phyloP scores from a whole-genome alignment of 164 flowering plant genomes.

The Akebia trifoliata region DNA sequence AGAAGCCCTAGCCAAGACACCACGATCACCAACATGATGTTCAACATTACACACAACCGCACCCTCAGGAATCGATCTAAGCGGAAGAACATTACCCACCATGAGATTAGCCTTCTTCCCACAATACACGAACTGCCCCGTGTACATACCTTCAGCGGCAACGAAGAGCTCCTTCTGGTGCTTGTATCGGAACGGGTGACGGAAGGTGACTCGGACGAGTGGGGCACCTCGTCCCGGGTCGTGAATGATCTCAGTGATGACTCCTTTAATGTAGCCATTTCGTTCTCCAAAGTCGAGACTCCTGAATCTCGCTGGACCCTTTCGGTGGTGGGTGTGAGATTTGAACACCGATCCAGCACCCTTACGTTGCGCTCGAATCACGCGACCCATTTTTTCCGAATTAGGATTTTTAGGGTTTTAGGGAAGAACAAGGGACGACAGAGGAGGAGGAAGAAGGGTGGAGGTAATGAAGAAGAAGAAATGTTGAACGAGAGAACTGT shows the following conservation, averaged over 20 bases:
- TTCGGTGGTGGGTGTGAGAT: conserved; percentile 67
- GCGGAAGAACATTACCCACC: conserved; percentile 53
- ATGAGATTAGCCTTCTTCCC: conserved; percentile 53
- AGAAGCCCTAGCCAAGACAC: conserved; percentile 49
- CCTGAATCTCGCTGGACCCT: conserved; percentile 58
- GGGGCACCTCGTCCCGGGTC: conserved; percentile 74
- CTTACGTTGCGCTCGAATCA: conserved; percentile 56
- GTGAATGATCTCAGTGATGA: conserved; percentile 56
- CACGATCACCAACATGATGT: conserved; percentile 64
- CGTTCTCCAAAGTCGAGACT: conserved; percentile 59
- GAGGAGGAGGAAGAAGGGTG: too few relatives aligned
- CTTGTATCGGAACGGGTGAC: too few relatives aligned
- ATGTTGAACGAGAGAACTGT: too few relatives aligned
- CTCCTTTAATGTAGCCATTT: conserved; percentile 58
- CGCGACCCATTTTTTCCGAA: conserved; percentile 43
- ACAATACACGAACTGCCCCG: conserved; percentile 60
- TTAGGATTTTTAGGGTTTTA: too few relatives aligned
- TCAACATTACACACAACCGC: conserved; percentile 71
- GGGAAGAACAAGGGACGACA: too few relatives aligned
- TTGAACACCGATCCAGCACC: conserved; percentile 62
- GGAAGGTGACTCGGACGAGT: conserved; percentile 48
- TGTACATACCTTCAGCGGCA: conserved; percentile 65
- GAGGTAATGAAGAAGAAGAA: too few relatives aligned
- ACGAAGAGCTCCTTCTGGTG: conserved; percentile 64
- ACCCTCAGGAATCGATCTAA: conserved; percentile 54